Evolutionary conservation across 352 stramenopile genomes (phyloP).

Genomic region (Blastocystis sp.): DNA sequence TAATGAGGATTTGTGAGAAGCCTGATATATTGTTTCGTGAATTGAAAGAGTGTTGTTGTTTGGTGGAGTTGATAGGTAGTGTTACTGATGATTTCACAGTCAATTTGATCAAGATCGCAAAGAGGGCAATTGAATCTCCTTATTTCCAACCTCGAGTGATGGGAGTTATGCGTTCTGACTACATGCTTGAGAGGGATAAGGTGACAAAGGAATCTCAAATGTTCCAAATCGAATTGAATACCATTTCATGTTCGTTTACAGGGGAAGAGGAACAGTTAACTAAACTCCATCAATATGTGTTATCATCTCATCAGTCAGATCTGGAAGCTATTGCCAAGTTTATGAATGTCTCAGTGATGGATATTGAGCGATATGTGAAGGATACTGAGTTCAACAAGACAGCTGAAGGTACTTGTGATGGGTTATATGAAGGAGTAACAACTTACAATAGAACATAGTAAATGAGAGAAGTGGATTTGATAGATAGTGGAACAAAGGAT

Average conservation of each 20-base stretch:
- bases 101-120: slow-evolving; percentile 74
- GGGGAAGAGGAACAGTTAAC: slow-evolving; percentile 83
- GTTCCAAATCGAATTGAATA: slow-evolving; percentile 91
- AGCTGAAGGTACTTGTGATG: neutral
- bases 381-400: neutral
- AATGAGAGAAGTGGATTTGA: neutral
- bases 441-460: slow-evolving; percentile 30
- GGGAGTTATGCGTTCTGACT: slow-evolving; percentile 83
- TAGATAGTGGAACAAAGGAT: neutral
- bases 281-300: slow-evolving; percentile 77
- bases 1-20: slow-evolving; percentile 11
- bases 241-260: slow-evolving; percentile 91
- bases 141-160: slow-evolving; percentile 75
- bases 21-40: slow-evolving; percentile 25
- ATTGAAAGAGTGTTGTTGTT: neutral
- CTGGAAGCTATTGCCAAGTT: neutral
- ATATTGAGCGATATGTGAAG: neutral
- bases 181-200: slow-evolving; percentile 87
- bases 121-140: slow-evolving; percentile 71
- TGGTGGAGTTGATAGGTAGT: neutral
- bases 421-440: neutral
- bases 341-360: neutral
- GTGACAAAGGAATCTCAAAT: slow-evolving; percentile 67
- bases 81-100: slow-evolving; percentile 75
- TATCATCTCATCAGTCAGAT: neutral